These are phyloP conservation scores for Tuber microsphaerosporum DNA, from an alignment of 495 filamentous ascomycete genomes.

Conservation along the genomic window DNA sequence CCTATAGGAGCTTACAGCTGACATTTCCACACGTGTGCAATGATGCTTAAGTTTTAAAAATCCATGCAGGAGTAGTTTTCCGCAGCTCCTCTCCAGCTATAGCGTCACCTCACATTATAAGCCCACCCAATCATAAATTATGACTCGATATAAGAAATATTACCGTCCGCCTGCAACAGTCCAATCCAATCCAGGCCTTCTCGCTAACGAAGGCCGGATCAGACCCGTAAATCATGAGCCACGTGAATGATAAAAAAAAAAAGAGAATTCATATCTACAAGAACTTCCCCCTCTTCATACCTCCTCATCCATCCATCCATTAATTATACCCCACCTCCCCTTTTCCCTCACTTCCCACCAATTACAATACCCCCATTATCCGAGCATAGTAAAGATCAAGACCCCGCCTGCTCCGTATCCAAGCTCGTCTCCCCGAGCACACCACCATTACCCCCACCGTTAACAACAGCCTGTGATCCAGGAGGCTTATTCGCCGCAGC, in stretches of 20 bases:
- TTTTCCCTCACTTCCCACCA: neutral
- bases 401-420: constrained; percentile 14
- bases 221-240: constrained; percentile 1
- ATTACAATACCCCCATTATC: neutral
- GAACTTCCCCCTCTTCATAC: constrained; percentile 3
- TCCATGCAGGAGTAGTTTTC: neutral
- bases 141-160: neutral
- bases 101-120: neutral
- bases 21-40: neutral
- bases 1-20: neutral
- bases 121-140: neutral
- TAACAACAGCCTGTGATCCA: constrained; percentile 73
- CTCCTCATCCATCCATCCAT: constrained; percentile 4
- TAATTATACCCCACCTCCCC: constrained; percentile 4
- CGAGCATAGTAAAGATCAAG: constrained; percentile 4
- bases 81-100: neutral
- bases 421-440: constrained; percentile 18
- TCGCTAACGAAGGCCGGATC: neutral
- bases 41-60: neutral
- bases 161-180: neutral
- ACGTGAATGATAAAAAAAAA: neutral
- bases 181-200: neutral
- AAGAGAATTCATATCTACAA: constrained; percentile 13
- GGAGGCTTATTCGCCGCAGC: constrained; percentile 64
- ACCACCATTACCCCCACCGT: constrained; percentile 37